Evolutionary conservation across 1,284 basidiomycete genomes (phyloP).

Genomic region (Trichosporon ovoides): DNA sequence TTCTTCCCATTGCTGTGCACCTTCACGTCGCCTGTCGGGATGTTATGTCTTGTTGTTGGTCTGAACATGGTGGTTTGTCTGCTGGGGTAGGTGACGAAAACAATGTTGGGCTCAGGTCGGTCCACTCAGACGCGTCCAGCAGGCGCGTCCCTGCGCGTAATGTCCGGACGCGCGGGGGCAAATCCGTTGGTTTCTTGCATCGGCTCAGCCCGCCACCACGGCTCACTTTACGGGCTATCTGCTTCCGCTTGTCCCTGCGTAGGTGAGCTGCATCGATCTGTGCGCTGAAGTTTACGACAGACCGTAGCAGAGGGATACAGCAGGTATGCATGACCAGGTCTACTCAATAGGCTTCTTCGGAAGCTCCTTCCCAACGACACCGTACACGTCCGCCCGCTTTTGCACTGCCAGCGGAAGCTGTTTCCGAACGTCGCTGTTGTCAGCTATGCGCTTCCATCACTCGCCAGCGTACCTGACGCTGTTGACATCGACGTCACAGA

Average conservation of each 20-base stretch:
- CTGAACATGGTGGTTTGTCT: slow-evolving; percentile 33
- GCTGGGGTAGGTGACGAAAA: not conserved
- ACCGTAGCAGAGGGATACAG: no score
- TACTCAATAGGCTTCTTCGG: not conserved
- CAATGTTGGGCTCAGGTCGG: no score
- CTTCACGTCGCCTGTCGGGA: slow-evolving; percentile 34
- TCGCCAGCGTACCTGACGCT: slow-evolving; percentile 26
- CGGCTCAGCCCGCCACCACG: not conserved
- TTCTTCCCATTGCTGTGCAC: slow-evolving; percentile 29
- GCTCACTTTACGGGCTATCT: no score
- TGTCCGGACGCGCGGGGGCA: not conserved
- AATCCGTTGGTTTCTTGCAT: not conserved
- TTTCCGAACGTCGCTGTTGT: slow-evolving; percentile 25
- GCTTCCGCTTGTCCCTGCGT: no score
- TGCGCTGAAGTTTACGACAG: no score
- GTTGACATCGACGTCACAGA: slow-evolving; percentile 28
- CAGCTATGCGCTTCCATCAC: slow-evolving; percentile 5
- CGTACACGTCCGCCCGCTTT: slow-evolving; percentile 36
- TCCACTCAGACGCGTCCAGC: not conserved
- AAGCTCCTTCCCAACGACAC: slow-evolving; percentile 23
- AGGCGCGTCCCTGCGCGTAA: not conserved
- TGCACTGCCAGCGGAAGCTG: slow-evolving; percentile 44
- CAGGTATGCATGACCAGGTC: not conserved
- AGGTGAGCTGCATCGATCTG: no score
- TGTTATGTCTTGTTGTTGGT: slow-evolving; percentile 31